Conservation (phyloP, 2,329 filamentous ascomycete species). For the Alternaria ventricosa region DNA sequence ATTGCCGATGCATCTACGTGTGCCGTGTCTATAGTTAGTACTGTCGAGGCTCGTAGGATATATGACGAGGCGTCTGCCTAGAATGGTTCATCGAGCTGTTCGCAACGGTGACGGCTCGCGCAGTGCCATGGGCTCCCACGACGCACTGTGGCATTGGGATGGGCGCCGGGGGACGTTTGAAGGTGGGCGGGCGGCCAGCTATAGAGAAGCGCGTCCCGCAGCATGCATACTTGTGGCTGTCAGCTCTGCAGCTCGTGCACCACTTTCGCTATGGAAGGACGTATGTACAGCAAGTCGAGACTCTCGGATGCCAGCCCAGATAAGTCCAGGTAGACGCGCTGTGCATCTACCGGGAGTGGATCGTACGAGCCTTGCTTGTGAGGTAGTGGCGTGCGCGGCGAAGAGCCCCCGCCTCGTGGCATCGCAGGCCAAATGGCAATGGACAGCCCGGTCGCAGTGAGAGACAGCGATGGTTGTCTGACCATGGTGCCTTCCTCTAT, state of each 20-base stretch:
- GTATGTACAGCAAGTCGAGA: not conserved
- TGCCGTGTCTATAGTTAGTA: conserved; percentile 10
- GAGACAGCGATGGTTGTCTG: not conserved
- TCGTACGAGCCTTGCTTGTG: not conserved
- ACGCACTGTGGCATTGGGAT: not conserved
- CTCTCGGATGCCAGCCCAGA: not conserved
- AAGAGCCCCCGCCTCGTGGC: not conserved
- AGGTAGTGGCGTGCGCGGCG: not conserved
- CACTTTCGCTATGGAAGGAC: not conserved
- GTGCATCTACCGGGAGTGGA: not conserved
- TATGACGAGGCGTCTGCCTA: conserved; percentile 1
- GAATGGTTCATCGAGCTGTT: not conserved
- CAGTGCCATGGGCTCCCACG: not conserved
- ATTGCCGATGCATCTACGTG: not conserved
- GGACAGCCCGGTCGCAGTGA: not conserved
- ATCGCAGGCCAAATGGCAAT: not conserved
- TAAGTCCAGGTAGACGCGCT: not conserved
- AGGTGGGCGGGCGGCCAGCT: not conserved
- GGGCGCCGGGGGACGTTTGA: not conserved
- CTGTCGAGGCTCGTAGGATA: not conserved
- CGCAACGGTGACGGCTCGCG: not conserved
- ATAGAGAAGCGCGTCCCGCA: not conserved
- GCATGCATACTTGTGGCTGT: not conserved
- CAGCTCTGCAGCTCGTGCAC: not conserved
- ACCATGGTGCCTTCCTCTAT: not conserved